Base-by-base conservation (phyloP, 257 asterid genomes). In the Primulina huaijiensis region DNA sequence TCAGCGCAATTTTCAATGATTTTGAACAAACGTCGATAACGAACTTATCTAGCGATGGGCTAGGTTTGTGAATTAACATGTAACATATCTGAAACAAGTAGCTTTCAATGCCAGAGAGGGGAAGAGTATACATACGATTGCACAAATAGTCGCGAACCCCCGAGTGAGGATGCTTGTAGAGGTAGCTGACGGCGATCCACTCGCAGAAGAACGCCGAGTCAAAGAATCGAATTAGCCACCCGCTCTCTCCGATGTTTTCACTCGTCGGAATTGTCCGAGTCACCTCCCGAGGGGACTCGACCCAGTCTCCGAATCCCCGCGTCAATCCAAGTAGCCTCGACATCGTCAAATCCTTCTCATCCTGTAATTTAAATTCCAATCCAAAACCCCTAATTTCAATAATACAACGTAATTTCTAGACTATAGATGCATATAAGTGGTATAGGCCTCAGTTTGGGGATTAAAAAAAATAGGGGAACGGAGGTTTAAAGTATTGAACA, bases 141-240 rank as follows among this genome's bases (percentile, higher is more conserved):
- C 97, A 91, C 74, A 91, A 72, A 82, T 91, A 91, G 71, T 91
- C 97, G 56, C 97, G 80, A 67, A 91, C 97, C 50, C 97, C 97
- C 3, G 96, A 82, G 29, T 91, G 97, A 78, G 84, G 90, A 83
- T 91, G 97, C 84, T 87, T 91, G 83, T 91, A 91, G 63, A 91
- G 89, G 82, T 91, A 91, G 84, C 97, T 91, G 60, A 91, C 97
- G 37, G 97, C 97, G 79, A 91, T 91, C 97, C 97, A 91, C 82
- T 91, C 97, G 75, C 97, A 91, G 84, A 91, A 91, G 38, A 91
- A 91, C 0, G 97, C 69, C 11, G 97, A 91, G 78, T 91, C 96
- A 29, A 91, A 91, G 83, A 91, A 91, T 50, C 97, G 86, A 69
- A 91, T 89, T 2, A 91, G 82, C 96, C 96, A 91, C n/a, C 97